Percentiles rank a stretch among this genome's conserved stretches.
phyloP scores from a whole-genome alignment of 2,329 filamentous ascomycete genomes.

The Colletotrichum sojae region DNA sequence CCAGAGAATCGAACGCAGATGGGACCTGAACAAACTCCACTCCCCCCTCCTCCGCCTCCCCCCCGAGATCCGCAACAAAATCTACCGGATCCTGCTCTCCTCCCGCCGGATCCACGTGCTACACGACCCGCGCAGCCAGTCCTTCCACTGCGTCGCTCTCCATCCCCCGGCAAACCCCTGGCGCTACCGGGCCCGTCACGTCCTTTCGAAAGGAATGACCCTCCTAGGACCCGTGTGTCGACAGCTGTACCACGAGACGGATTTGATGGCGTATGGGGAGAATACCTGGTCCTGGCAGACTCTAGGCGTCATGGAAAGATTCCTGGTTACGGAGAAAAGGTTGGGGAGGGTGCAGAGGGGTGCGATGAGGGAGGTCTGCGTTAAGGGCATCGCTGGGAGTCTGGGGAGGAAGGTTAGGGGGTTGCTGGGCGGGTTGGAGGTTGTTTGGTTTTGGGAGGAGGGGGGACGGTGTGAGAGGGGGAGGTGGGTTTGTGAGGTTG shows the following conservation, averaged over 20 bases:
- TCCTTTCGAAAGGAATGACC: conserved; percentile 45
- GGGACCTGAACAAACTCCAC: conserved; percentile 26
- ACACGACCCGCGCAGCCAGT: conserved; percentile 43
- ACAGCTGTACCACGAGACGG: conserved; percentile 55
- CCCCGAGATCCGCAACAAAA: conserved; percentile 46
- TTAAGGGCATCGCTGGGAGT: conserved; percentile 25
- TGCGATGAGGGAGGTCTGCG: conserved; percentile 49
- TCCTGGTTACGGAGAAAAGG: conserved; percentile 49
- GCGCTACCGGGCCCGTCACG: conserved; percentile 20
- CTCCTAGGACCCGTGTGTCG: conserved; percentile 52
- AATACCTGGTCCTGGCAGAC: conserved; percentile 53
- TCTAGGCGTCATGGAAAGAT: conserved; percentile 51
- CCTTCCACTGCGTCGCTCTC: conserved; percentile 50
- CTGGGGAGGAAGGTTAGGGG: conserved; percentile 45
- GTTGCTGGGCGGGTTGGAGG: conserved; percentile 48
- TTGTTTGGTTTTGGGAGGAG: conserved; percentile 41
- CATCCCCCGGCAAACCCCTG: conserved; percentile 48
- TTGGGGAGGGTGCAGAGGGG: conserved; percentile 49
- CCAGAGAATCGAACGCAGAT: conserved; percentile 11
- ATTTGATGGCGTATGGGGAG: conserved; percentile 50
- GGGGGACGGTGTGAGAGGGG: not conserved
- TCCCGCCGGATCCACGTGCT: conserved; percentile 41
- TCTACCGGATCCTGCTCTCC: conserved; percentile 45
- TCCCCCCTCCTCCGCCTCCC: conserved; percentile 45
- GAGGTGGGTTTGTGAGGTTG: conserved; percentile 6